Evolutionary conservation across 2,329 filamentous ascomycete species (phyloP).

Genomic region (Apiospora aurea): DNA sequence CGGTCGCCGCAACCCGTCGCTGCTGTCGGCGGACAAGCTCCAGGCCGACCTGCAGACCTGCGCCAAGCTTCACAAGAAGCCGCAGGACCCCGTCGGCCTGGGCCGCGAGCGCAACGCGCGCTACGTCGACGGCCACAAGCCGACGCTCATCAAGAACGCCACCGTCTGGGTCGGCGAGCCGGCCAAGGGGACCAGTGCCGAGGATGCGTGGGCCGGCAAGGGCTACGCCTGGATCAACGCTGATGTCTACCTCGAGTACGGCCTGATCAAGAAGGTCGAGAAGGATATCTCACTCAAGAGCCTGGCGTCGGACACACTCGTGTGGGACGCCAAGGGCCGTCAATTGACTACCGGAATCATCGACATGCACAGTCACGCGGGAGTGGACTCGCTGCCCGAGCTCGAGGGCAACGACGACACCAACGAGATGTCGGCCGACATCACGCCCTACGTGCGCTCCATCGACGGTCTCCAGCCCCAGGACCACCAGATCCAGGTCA

Average conservation of each 20-base stretch:
- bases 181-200: slow-evolving; percentile 54
- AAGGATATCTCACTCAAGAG: slow-evolving; percentile 38
- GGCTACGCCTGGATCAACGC: slow-evolving; percentile 66
- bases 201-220: slow-evolving; percentile 63
- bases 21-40: slow-evolving; percentile 60
- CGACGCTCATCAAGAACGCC: slow-evolving; percentile 71
- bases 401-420: slow-evolving; percentile 63
- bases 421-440: slow-evolving; percentile 69
- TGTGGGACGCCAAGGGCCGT: slow-evolving; percentile 66
- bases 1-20: slow-evolving; percentile 26
- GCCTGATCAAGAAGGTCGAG: slow-evolving; percentile 64
- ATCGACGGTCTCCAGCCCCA: slow-evolving; percentile 70
- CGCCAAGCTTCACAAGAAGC: slow-evolving; percentile 59
- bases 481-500: slow-evolving; percentile 71
- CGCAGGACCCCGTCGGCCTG: slow-evolving; percentile 60
- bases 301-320: slow-evolving; percentile 51
- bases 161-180: slow-evolving; percentile 73
- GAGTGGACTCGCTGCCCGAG: slow-evolving; percentile 63
- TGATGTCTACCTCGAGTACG: slow-evolving; percentile 68
- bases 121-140: slow-evolving; percentile 63
- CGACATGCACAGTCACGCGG: slow-evolving; percentile 75
- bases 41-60: slow-evolving; percentile 63
- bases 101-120: slow-evolving; percentile 67
- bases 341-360: slow-evolving; percentile 72
- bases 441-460: slow-evolving; percentile 72